Percentiles rank a stretch among this genome's conserved stretches.
These are phyloP conservation scores for Danielia reshetovae DNA, from an alignment of 805 yeast genomes.

Conservation along the genomic window DNA sequence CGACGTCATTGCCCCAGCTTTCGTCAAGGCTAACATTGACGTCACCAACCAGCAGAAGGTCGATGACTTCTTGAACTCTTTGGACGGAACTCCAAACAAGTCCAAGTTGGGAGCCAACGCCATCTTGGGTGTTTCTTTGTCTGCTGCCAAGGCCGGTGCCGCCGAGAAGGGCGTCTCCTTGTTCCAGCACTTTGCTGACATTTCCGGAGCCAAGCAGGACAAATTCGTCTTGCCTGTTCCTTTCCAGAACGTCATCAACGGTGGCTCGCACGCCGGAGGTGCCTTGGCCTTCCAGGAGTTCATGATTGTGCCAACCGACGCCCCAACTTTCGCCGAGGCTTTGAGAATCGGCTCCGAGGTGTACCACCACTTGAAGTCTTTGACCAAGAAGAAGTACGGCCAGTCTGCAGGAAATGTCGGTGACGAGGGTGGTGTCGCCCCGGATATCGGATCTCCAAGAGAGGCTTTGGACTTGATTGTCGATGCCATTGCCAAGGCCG, in stretches of 20 bases:
- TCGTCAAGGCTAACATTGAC: conserved; percentile 74
- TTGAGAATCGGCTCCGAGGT: conserved; percentile 96
- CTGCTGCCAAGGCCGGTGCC: conserved; percentile 97
- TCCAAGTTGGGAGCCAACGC: conserved; percentile 98
- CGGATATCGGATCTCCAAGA: conserved; percentile 89
- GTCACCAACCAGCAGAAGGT: conserved; percentile 82
- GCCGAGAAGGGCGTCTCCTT: conserved; percentile 92
- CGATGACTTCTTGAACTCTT: conserved; percentile 78
- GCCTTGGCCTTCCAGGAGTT: conserved; percentile 98
- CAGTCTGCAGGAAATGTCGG: conserved; percentile 99
- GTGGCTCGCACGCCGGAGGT: conserved; percentile 99
- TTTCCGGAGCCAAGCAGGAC: conserved; percentile 66
- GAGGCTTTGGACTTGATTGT: conserved; percentile 96
- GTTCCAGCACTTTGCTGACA: conserved; percentile 83
- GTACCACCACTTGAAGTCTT: conserved; percentile 91
- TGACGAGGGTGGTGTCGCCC: conserved; percentile 99
- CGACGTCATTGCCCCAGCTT: conserved; percentile 91
- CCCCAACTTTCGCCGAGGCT: conserved; percentile 89
- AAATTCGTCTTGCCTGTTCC: conserved; percentile 98
- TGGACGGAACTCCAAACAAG: conserved; percentile 98
- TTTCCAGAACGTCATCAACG: conserved; percentile 97
- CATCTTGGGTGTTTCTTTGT: conserved; percentile 95
- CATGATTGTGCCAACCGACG: conserved; percentile 97
- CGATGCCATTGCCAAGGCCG: conserved; percentile 87
- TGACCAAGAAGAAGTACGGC: conserved; percentile 94